phyloP scores from a whole-genome alignment of 2,329 filamentous ascomycete genomes.

The Phaeomoniella chlamydospora region DNA sequence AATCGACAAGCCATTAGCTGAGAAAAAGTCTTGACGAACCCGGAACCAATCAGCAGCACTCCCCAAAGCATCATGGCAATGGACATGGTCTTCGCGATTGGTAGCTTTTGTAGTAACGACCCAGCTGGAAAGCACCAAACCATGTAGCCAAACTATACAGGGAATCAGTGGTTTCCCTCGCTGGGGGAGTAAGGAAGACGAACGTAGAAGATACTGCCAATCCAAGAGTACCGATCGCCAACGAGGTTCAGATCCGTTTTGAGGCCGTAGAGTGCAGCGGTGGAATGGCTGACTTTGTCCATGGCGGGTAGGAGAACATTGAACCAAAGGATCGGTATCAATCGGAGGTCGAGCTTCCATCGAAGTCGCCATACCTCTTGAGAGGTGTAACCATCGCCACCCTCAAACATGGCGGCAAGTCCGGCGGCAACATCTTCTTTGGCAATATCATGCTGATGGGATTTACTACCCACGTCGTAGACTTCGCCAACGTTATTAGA shows the following conservation, averaged over 20 bases:
- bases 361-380: constrained; percentile 14
- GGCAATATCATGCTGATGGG: not conserved
- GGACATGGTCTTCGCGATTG: constrained; percentile 19
- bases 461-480: constrained; percentile 6
- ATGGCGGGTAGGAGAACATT: constrained; percentile 14
- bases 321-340: constrained; percentile 25
- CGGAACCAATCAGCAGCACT: constrained; percentile 17
- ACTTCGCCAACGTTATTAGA: not conserved
- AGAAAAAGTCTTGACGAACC: constrained; percentile 30
- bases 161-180: not conserved
- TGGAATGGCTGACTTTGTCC: constrained; percentile 16
- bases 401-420: too few relatives aligned
- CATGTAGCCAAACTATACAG: constrained; percentile 22
- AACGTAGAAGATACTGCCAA: constrained; percentile 12
- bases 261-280: constrained; percentile 12
- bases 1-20: constrained; percentile 34
- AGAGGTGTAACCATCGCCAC: constrained; percentile 14
- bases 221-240: constrained; percentile 13
- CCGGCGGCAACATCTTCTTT: too few relatives aligned
- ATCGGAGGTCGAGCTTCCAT: constrained; percentile 25
- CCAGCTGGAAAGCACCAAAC: constrained; percentile 21
- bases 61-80: constrained; percentile 20
- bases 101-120: constrained; percentile 18
- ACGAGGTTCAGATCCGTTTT: constrained; percentile 9
- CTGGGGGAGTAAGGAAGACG: constrained; percentile 2